phyloP scores from a whole-genome alignment of 371 early-diverging fungal species.

The Mortierella sp. region DNA sequence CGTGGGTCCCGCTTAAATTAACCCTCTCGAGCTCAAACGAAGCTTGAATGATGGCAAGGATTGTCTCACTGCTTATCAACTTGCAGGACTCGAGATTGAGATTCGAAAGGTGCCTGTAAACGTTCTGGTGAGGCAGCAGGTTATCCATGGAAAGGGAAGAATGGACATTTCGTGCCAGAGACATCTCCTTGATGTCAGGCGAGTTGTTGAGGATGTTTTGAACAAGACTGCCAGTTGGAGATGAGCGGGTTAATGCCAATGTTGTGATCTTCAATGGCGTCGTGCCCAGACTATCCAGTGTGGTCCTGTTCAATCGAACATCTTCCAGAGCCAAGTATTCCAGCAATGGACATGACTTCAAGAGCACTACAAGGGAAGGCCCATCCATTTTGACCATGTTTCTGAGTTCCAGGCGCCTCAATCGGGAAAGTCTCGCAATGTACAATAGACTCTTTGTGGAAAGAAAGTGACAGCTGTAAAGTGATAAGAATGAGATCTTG shows the following conservation, averaged over 20 bases:
- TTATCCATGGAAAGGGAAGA: constrained; percentile 18
- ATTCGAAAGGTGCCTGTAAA: constrained; percentile 9
- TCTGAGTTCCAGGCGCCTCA: constrained; percentile 32
- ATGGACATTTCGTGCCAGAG: constrained; percentile 37
- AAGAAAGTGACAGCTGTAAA: constrained; percentile 35
- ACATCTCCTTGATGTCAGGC: constrained; percentile 25
- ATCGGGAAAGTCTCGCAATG: constrained; percentile 13
- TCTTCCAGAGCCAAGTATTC: constrained; percentile 37
- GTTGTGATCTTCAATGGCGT: constrained; percentile 20
- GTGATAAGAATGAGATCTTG: constrained; percentile 27
- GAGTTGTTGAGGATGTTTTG: constrained; percentile 33
- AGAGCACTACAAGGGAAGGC: constrained; percentile 15
- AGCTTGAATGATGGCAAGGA: constrained; percentile 12
- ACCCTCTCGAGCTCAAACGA: constrained; percentile 30
- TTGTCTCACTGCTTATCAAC: constrained; percentile 12
- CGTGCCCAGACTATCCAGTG: constrained; percentile 20
- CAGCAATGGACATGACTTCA: constrained; percentile 23
- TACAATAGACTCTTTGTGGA: constrained; percentile 11
- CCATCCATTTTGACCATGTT: constrained; percentile 34
- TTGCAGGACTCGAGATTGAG: constrained; percentile 52
- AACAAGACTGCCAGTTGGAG: constrained; percentile 33
- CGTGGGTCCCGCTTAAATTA: constrained; percentile 36
- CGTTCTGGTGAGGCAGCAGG: constrained; percentile 16
- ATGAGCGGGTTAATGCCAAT: constrained; percentile 31
- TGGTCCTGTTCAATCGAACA: constrained; percentile 21